Evolutionary conservation across 129 eudicot species (phyloP).

Genomic region (Arctium minus): DNA sequence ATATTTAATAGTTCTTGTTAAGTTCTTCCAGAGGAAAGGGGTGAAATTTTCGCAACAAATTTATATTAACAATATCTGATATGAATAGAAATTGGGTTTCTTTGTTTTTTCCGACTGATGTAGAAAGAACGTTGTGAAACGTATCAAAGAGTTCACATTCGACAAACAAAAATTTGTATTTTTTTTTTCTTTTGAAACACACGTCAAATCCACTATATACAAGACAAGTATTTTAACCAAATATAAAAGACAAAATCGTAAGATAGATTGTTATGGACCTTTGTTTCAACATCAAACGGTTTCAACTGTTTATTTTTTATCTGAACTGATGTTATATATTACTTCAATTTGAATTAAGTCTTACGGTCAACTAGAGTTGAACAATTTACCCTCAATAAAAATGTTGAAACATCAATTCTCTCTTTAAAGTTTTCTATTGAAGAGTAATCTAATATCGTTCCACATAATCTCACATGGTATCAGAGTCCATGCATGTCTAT

Average conservation of each 20-base stretch:
- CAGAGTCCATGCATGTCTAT: not conserved
- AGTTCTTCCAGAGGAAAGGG: not conserved
- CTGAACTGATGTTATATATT: not conserved
- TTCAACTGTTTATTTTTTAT: too few species aligned
- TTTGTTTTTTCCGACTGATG: not conserved
- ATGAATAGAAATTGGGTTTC: not conserved
- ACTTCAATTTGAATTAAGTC: not conserved
- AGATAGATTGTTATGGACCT: not conserved
- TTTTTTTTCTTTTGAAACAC: not conserved
- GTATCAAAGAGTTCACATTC: slow-evolving; percentile 15
- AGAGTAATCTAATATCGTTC: not conserved
- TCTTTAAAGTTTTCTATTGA: not conserved
- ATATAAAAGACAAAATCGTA: not conserved
- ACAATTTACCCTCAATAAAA: not conserved
- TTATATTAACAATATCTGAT: not conserved
- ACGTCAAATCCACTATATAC: not conserved
- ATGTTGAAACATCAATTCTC: not conserved
- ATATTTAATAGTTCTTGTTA: too few species aligned
- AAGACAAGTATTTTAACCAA: not conserved
- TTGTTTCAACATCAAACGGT: not conserved
- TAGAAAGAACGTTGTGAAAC: not conserved
- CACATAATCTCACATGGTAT: not conserved
- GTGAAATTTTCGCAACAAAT: not conserved
- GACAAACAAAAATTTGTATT: not conserved
- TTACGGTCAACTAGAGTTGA: not conserved